Evolutionary conservation across 176 grass and related monocot genomes (phyloP), one percentile per base, ranked within the genome.

Genomic region (Tillandsia fasciculata): DNA sequence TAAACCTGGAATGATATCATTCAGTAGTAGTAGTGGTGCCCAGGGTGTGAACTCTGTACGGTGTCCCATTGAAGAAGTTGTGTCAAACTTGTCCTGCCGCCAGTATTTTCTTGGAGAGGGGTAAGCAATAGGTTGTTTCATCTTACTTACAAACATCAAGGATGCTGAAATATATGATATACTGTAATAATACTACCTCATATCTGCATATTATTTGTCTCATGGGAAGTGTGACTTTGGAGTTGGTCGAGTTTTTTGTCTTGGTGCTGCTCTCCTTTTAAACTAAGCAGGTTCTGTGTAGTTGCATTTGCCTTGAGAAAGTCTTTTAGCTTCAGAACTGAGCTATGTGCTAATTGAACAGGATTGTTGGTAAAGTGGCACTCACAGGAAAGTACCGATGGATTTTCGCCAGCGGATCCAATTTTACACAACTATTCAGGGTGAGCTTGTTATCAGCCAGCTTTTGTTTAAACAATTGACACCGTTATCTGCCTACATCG

Each of bases 91-190:
- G 86, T 65, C 70, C 71, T 68, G 66, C 13, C 72, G 70, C 72
- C 76, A 68, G 13, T 86, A 89, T 56, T 74, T 59, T 50, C 76
- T 95, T 77, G 90, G 86, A 68, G 83, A 95, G 84, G 83, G 77
- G 90, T 90, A 82, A 72, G 78, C 70, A 75, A 64, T 28, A 76
- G 68, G 50, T 58, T 77, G 2, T 50, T 49, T 67, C 20, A 0
- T 50, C 48, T 50, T 50, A 48, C 11, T 64, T 74, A 64, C 3
- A 11, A 13, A 26, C 8, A 2, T 77, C 24, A 26, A 42, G 4
- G 48, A 26, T 51, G 76, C 72, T 63, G 64, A 70, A 65, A 72
- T n/a, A 51, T 22, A 3, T 69, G 52, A 63, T 33, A 66, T 59
- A 27, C 48, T 52, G 24, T 18, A 11, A 22, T 72, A 73, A 82